Evolutionary conservation across 1,139 yeast genomes (phyloP).

Genomic region (Pichia sp.): DNA sequence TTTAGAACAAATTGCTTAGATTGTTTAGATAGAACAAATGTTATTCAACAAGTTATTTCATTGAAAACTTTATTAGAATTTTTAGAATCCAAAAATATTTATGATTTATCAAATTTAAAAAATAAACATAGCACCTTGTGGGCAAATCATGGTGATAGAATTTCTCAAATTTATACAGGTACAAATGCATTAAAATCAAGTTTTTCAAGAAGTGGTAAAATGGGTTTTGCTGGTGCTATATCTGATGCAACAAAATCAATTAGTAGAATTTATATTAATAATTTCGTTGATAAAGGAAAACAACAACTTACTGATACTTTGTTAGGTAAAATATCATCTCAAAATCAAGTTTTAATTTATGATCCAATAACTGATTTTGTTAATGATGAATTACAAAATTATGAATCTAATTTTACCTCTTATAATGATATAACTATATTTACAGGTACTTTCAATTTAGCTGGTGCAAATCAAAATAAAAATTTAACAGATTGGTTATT

Average conservation of each 20-base stretch:
- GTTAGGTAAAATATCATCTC: constrained; percentile 72
- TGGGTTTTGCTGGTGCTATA: constrained; percentile 93
- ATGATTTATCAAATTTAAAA: constrained; percentile 44
- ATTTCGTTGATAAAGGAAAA: constrained; percentile 86
- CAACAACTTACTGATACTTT: constrained; percentile 82
- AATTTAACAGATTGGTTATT: constrained; percentile 78
- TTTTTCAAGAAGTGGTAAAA: constrained; percentile 87
- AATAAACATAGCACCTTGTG: constrained; percentile 72
- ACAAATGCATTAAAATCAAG: constrained; percentile 94
- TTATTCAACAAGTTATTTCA: constrained; percentile 83
- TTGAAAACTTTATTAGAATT: constrained; percentile 60
- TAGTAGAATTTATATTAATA: constrained; percentile 89
- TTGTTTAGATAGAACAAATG: constrained; percentile 89
- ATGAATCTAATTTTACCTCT: constrained; percentile 54
- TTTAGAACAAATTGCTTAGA: constrained; percentile 92
- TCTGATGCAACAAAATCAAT: constrained; percentile 96
- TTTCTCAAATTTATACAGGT: constrained; percentile 94
- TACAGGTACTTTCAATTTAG: constrained; percentile 84
- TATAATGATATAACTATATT: constrained; percentile 55
- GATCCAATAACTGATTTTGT: constrained; percentile 89
- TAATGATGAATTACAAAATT: constrained; percentile 46
- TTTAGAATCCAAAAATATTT: constrained; percentile 37
- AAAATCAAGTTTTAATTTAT: constrained; percentile 62
- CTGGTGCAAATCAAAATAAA: constrained; percentile 52
- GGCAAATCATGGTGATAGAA: constrained; percentile 98